These are phyloP conservation scores for Hygrophoropsis aurantiaca DNA, from an alignment of 768 basidiomycete genomes.

Conservation along the genomic window DNA sequence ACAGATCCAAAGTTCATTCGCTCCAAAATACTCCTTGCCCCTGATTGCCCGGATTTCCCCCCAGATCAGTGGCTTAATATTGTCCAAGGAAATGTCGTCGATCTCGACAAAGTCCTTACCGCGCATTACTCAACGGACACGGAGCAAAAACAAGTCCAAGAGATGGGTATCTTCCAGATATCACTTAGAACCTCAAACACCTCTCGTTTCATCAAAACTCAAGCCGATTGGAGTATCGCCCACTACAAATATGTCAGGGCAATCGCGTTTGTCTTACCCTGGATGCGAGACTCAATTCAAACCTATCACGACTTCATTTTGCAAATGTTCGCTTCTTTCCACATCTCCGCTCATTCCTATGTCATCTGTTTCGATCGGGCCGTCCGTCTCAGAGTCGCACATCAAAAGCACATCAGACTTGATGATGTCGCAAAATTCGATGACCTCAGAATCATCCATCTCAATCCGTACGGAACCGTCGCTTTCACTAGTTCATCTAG, in stretches of 20 bases:
- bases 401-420: neutral
- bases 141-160: constrained; percentile 4
- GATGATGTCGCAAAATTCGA: neutral
- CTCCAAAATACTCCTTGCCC: neutral
- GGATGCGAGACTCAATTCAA: accelerated
- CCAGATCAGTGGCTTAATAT: constrained; percentile 10
- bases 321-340: neutral
- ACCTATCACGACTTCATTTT: neutral
- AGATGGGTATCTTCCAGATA: constrained; percentile 8
- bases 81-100: neutral
- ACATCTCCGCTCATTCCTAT: accelerated
- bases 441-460: neutral
- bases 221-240: neutral
- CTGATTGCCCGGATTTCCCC: constrained; percentile 5
- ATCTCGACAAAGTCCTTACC: constrained; percentile 11
- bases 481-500: neutral
- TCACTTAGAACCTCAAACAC: neutral
- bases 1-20: neutral
- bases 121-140: neutral
- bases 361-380: neutral
- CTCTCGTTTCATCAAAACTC: neutral
- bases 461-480: neutral
- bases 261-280: neutral
- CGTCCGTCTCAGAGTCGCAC: neutral
- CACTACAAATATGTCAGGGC: neutral